Base-by-base conservation (phyloP, 2,329 filamentous ascomycete species). In the Metarhizium rileyi region DNA sequence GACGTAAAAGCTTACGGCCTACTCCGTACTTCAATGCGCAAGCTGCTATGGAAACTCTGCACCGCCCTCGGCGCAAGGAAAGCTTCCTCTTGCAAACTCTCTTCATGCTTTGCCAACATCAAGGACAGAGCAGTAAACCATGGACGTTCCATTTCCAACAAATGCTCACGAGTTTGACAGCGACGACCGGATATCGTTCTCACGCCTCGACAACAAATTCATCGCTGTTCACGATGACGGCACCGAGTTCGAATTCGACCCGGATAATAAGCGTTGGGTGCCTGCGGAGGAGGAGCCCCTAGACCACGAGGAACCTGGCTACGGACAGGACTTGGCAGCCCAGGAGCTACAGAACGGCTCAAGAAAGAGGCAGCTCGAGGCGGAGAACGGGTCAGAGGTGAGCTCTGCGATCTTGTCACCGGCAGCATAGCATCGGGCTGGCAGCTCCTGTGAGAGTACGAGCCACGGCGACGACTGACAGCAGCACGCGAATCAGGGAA, bases 111-210 rank as follows among this genome's bases (percentile, higher is more conserved):
- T 9, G 36, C 20, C 41, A 41, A 23, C n/a, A 23, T 22, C 47
- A n/a, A 20, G 20, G 38, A 9, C 6, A 25, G 20, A n/a, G 22
- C 38, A 42, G 38, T 8, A 3, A 51, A 48, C 36, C n/a, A 68
- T 69, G 64, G 63, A 68, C 12, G 41, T 57, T 2, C 52, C 68
- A 10, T 80, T 83, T 50, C 80, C 80, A 22, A 80, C 72, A 18
- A 71, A 87, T 50, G 75, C 78, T 14, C 75, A 78, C 50, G 77
- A 86, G 44, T 94, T 95, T 63, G 83, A 85, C 59, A 71, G 71
- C 51, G 90, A 95, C 63, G 78, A 87, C 26, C 86, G 90, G 58
- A 87, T 95, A 61, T 91, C 88, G 5, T 95, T 85, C 70, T 91
- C 87, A n/a, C 86, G 80, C 63, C 74, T 88, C 53, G 85, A 91